Base-by-base conservation (phyloP, 108 stramenopile species). In the Nitzschia putrida region DNA sequence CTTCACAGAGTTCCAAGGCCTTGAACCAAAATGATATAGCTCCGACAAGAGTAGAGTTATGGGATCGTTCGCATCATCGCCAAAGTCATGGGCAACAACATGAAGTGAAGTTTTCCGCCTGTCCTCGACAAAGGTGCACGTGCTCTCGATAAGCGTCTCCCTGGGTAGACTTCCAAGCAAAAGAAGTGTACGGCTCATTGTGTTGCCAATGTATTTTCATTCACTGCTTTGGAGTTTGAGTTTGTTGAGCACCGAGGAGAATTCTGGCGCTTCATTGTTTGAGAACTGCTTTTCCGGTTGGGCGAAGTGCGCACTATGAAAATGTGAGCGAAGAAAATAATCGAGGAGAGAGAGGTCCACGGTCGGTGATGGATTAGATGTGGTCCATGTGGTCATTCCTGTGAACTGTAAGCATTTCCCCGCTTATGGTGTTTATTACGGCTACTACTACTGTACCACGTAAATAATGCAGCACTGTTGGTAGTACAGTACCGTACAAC, bases 1-100 rank as follows among this genome's bases (percentile, higher is more conserved):
- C 23, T 68, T 68, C 41, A 68, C 38, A 29, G 51, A 42, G 14
- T 41, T 68, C 67, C 67, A 68, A 42, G 23, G 7, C 4, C 61
- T 26, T n/a, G n/a, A 3, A 47, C 44, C 61, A 44, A 24, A 45
- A 21, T 63, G 61, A 9, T 23, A 39, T 2, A 63, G 2, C 37
- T 47, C 18, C 42, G 40, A 23, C 10, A 63, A 45, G 22, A 63
- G 23, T 0, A 24, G 18, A 4, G 44, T 39, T 24, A 24, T 43
- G 16, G 14, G n/a, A 24, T 44, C 21, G 22, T 63, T 47, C 10
- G 43, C 43, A 47, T 63, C 61, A 24, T 47, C 11, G 4, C 61
- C 61, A 63, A 63, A 63, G 24, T 63, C 61, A 24, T 45, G 40
- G 9, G 23, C 61, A 22, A 63, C 61, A 38, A 63, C 40, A 43